Percentiles rank a stretch among this genome's conserved stretches.
Conservation (phyloP, 1,139 yeast genomes). For the Sugiyamaella paludigena region DNA sequence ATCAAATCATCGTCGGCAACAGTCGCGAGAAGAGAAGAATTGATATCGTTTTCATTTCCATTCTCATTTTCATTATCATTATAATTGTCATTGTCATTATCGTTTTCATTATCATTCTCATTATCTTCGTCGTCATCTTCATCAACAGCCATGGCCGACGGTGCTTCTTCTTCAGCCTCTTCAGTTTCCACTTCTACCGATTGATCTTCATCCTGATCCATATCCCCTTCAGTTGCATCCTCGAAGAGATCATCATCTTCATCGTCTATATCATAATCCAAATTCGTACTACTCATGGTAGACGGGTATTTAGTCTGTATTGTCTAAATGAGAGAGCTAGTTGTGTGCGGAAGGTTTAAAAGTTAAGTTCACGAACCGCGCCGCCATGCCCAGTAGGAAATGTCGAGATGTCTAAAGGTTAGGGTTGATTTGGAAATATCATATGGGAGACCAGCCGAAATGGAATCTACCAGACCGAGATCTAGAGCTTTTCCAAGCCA, state of each 20-base stretch:
- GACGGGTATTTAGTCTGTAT: not conserved
- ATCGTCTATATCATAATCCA: slow-evolving; percentile 24
- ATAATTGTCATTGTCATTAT: slow-evolving; percentile 16
- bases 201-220: slow-evolving; percentile 23
- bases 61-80: slow-evolving; percentile 19
- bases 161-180: slow-evolving; percentile 23
- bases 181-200: slow-evolving; percentile 20
- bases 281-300: slow-evolving; percentile 11
- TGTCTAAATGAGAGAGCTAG: not conserved
- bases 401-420: too few relatives aligned
- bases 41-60: slow-evolving; percentile 13
- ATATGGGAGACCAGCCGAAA: too few relatives aligned
- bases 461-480: too few relatives aligned
- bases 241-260: slow-evolving; percentile 35
- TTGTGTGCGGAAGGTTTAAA: not conserved
- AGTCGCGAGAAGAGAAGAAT: slow-evolving; percentile 11
- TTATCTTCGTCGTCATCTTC: slow-evolving; percentile 27
- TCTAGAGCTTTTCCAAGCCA: too few relatives aligned
- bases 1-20: slow-evolving; percentile 12
- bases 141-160: slow-evolving; percentile 23
- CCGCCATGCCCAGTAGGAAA: too few relatives aligned
- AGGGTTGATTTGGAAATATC: too few relatives aligned
- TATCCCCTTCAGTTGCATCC: slow-evolving; percentile 29
- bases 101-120: slow-evolving; percentile 18
- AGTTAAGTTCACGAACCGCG: too few relatives aligned